phyloP scores from a whole-genome alignment of 2,329 filamentous ascomycete species.

The Aureobasidium subglaciale region DNA sequence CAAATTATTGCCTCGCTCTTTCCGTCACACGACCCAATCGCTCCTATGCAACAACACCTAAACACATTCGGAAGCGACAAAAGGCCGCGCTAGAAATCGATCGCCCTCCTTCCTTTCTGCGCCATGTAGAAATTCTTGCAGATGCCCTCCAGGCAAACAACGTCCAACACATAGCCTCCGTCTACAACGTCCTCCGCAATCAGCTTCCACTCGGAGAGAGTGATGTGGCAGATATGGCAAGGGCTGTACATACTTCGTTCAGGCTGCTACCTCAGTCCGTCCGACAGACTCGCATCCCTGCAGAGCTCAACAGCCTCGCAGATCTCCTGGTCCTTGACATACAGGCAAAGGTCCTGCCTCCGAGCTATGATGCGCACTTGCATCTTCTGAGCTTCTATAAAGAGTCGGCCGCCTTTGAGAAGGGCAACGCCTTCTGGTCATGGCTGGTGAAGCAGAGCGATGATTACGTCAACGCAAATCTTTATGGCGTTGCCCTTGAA shows the following conservation, averaged over 20 bases:
- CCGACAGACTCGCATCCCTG: neutral
- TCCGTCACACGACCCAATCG: neutral
- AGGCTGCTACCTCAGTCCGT: slow-evolving; percentile 19
- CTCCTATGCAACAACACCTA: slow-evolving; percentile 3
- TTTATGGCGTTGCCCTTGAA: slow-evolving; percentile 46
- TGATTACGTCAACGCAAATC: slow-evolving; percentile 30
- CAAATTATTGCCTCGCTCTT: neutral
- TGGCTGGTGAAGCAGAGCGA: slow-evolving; percentile 41
- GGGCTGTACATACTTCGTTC: slow-evolving; percentile 31
- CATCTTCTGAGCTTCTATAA: slow-evolving; percentile 43
- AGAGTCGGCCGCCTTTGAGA: slow-evolving; percentile 34
- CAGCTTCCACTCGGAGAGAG: slow-evolving; percentile 15
- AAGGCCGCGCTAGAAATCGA: neutral
- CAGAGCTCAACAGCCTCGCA: slow-evolving; percentile 25
- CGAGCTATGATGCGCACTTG: slow-evolving; percentile 34
- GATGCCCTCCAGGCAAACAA: slow-evolving; percentile 20
- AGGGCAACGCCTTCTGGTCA: slow-evolving; percentile 39
- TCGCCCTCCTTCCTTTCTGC: neutral
- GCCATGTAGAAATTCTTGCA: slow-evolving; percentile 16
- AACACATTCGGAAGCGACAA: slow-evolving; percentile 10
- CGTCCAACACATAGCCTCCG: slow-evolving; percentile 18
- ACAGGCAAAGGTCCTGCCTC: slow-evolving; percentile 27
- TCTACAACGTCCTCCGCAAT: slow-evolving; percentile 17
- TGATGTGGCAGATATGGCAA: slow-evolving; percentile 28
- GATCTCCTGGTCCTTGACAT: slow-evolving; percentile 36